Evolutionary conservation across 345 rosid species (phyloP), one percentile per base, ranked within the genome.

Genomic region (Limnanthes douglasii): DNA sequence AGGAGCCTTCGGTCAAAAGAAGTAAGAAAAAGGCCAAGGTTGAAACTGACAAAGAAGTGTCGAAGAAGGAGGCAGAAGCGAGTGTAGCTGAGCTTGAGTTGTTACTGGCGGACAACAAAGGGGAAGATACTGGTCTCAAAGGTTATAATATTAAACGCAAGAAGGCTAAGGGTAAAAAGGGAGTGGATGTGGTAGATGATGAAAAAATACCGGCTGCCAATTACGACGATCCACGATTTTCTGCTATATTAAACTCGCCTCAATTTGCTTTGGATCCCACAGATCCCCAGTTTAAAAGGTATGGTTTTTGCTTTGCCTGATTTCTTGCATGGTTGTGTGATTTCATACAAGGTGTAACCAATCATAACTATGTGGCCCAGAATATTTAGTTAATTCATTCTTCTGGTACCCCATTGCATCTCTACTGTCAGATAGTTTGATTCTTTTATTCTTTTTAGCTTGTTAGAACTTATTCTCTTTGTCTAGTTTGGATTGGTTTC

Each of bases 261-360:
- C 61, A 50, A 34, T 90, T 47, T 64, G 82, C 92, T 26, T 55
- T 84, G 57, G 98, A 90, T 51, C 98, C 98, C 40, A 90, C 98
- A 4, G 73, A 90, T 60, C 98, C 98, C 20, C 86, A 75, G 53
- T 90, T 69, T 66, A 84, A 84, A 65, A 72, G 98, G 98, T 90
- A 54, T 29, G 6, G 13, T 24, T 8, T 11, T 1, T 24, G 3
- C 15, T 2, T 1, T 16, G 18, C 6, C 2, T 17, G 10, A 23
- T 20, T 39, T 8, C 8, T 21, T 3, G 12, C 14, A 10, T 28
- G 14, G 12, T 33, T 33, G 9, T 10, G 16, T 33, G 37, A 38
- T 21, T 28, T 1, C 13, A 28, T 12, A 7, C 8, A 8, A 15
- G 0, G 28, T 4, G n/a, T n/a, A n/a, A n/a, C n/a, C n/a, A n/a